phyloP scores from a whole-genome alignment of 2,329 filamentous ascomycete species.

The Fusarium chaquense region DNA sequence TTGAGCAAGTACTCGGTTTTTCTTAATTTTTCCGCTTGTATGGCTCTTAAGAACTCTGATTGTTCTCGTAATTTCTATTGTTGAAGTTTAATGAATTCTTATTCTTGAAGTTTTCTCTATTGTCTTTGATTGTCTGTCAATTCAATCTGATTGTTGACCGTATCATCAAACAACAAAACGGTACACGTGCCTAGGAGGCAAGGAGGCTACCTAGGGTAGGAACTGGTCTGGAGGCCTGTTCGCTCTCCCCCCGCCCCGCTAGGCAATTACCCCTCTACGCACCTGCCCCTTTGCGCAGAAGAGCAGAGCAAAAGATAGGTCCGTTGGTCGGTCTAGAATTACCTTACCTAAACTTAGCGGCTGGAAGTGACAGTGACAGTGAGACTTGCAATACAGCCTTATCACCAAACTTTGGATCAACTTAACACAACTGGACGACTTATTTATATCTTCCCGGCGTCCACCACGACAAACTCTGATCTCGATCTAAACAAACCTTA shows the following conservation, averaged over 20 bases:
- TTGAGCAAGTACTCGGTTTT: background rate
- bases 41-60: background rate
- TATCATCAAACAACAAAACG: constrained; percentile 4
- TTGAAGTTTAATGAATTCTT: background rate
- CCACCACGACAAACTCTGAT: background rate
- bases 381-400: constrained; percentile 45
- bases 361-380: constrained; percentile 31
- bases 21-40: background rate
- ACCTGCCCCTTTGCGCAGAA: constrained; percentile 37
- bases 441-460: background rate
- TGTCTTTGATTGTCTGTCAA: background rate
- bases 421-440: constrained; percentile 18
- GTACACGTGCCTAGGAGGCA: background rate
- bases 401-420: constrained; percentile 41
- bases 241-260: constrained; percentile 26
- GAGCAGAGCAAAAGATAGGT: constrained; percentile 7
- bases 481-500: background rate
- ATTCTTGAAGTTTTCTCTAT: background rate
- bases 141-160: background rate
- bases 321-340: constrained; percentile 40
- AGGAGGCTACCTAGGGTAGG: too few relatives aligned
- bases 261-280: constrained; percentile 46
- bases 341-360: constrained; percentile 35
- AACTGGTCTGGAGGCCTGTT: constrained; percentile 5
- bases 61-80: background rate